Conservation (phyloP, 257 asterid genomes). For the Schizonepeta tenuifolia region DNA sequence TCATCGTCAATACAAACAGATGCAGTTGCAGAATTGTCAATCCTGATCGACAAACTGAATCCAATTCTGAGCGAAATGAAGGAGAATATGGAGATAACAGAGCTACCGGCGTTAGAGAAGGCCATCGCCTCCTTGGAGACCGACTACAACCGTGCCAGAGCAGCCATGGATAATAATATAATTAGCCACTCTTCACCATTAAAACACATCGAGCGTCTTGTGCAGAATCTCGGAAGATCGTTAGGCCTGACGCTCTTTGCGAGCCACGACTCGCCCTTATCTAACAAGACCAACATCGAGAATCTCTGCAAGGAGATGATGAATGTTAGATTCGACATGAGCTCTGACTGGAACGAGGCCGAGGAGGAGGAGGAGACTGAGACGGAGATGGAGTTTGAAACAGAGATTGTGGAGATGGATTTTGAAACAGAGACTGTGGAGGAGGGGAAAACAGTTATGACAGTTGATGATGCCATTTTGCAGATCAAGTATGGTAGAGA, state of each 20-base stretch:
- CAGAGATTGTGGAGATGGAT: slow-evolving; percentile 20
- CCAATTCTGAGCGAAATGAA: slow-evolving; percentile 66
- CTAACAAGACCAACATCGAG: slow-evolving; percentile 60
- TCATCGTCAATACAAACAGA: slow-evolving; percentile 55
- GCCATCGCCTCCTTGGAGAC: slow-evolving; percentile 72
- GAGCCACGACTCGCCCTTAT: slow-evolving; percentile 58
- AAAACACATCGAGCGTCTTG: slow-evolving; percentile 55
- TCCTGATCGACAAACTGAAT: slow-evolving; percentile 57
- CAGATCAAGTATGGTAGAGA: slow-evolving; percentile 57
- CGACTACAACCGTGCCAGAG: slow-evolving; percentile 57
- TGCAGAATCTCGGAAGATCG: slow-evolving; percentile 74
- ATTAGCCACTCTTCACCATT: slow-evolving; percentile 50
- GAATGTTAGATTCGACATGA: slow-evolving; percentile 54
- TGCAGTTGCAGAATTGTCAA: slow-evolving; percentile 53
- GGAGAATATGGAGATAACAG: slow-evolving; percentile 38
- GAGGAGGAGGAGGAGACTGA: slow-evolving; percentile 23
- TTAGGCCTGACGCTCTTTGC: slow-evolving; percentile 85
- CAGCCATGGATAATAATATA: slow-evolving; percentile 39
- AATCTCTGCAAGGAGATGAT: slow-evolving; percentile 66
- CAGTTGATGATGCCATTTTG: slow-evolving; percentile 55
- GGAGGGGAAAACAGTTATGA: slow-evolving; percentile 42
- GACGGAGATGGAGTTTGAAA: slow-evolving; percentile 2
- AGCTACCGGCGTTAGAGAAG: slow-evolving; percentile 51
- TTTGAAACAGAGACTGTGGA: slow-evolving; percentile 42
- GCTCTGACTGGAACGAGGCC: slow-evolving; percentile 45